Conservation (phyloP, 176 grass and related monocot species). For the Neostapfia colusana region DNA sequence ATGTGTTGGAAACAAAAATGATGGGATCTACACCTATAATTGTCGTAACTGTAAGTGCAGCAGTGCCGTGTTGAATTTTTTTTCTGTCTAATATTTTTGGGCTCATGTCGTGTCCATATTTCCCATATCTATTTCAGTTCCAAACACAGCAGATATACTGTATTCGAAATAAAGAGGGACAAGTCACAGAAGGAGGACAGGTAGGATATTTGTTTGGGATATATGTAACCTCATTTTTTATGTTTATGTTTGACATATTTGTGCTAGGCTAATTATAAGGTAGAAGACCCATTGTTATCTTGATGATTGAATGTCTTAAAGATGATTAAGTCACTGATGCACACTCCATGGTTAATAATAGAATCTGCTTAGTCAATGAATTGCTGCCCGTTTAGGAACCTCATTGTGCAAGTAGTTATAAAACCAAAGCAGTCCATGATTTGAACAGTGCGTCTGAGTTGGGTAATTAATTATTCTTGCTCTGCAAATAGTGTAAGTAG, state of each 20-base stretch:
- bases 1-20: constrained; percentile 94
- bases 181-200: constrained; percentile 79
- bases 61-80: not conserved
- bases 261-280: constrained; percentile 18
- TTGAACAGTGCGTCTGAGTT: not conserved
- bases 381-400: not conserved
- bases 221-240: not conserved
- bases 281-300: constrained; percentile 6
- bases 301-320: not conserved
- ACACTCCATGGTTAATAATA: constrained; percentile 9
- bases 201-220: constrained; percentile 37
- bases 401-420: not conserved
- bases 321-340: not conserved
- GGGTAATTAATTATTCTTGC: not conserved
- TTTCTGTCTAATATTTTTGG: constrained; percentile 23
- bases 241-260: constrained; percentile 24
- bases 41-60: constrained; percentile 57
- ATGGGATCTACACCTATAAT: constrained; percentile 83
- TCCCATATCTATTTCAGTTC: constrained; percentile 61
- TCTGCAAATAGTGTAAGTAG: not conserved
- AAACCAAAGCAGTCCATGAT: not conserved
- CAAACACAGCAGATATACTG: constrained; percentile 97
- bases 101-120: constrained; percentile 20
- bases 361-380: constrained; percentile 1
- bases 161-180: constrained; percentile 75